Evolutionary conservation across 208 protist species (phyloP).

Genomic region (Entamoeba invadens): DNA sequence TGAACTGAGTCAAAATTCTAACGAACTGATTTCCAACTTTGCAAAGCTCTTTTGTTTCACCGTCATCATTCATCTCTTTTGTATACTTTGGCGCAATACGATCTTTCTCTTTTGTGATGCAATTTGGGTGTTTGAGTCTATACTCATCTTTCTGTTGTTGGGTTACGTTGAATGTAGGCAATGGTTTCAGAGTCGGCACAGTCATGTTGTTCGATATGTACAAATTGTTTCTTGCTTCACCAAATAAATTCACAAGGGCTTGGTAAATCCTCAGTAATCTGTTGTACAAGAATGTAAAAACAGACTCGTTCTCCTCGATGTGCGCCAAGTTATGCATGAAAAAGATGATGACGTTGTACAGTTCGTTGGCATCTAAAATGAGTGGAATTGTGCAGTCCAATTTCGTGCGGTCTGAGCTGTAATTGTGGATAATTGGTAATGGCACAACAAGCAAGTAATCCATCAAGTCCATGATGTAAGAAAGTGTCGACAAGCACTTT

Average conservation of each 20-base stretch:
- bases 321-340: background rate
- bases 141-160: background rate
- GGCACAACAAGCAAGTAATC: background rate
- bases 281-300: background rate
- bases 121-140: background rate
- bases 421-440: background rate
- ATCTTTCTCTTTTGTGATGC: no score
- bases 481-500: background rate
- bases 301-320: background rate
- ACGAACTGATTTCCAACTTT: no score
- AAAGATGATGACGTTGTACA: background rate
- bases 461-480: background rate
- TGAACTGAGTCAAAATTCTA: no score
- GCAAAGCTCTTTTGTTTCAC: no score
- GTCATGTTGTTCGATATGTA: background rate
- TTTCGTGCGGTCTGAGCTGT: background rate
- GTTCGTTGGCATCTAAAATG: background rate
- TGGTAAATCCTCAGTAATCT: background rate
- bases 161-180: background rate
- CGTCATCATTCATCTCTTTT: no score
- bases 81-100: no score
- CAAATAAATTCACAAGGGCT: background rate
- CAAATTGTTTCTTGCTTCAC: background rate
- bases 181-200: background rate
- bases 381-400: background rate